Evolutionary conservation across 768 basidiomycete genomes (phyloP), one percentile per base, ranked within the genome.

Genomic region (Kwoniella sp.): DNA sequence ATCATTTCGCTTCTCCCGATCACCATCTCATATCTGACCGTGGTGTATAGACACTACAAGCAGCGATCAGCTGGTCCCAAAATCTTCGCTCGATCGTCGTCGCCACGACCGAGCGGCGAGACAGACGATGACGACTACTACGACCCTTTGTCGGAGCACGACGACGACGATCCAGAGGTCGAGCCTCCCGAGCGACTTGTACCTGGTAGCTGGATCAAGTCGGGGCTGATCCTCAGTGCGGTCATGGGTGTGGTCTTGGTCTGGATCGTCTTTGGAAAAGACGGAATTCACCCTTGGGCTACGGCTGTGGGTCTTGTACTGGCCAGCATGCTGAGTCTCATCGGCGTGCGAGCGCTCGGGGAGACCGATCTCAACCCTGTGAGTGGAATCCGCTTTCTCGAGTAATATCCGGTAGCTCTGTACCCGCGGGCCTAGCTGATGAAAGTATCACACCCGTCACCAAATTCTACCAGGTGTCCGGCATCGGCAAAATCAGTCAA

Each of bases 231-330:
- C 0, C 79, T 72, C 23, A 91, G 90, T 73, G 84, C 90, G 22
- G 69, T 85, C 13, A 60, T 86, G 20, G 93, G 95, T 13, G 91
- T 90, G 1, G 63, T 88, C 12, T 82, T 95, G 22, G 91, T 98
- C 0, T 93, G 92, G 90, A 54, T 86, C 2, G 88, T 97, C 13
- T 98, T 98, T 76, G 93, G 94, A 1, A 80, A 87, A 64, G 89
- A 95, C 63, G 93, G 92, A 2, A 96, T 97, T 78, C 90, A 89
- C 72, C 91, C 93, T 31, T 97, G 94, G 94, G 95, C 95, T 2
- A 96, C 92, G 0, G 76, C 93, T 26, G 82, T 94, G 37, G 92
- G 92, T 13, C 91, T 93, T 71, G 81, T 87, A 2, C 83, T 94
- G 66, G 94, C 93, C 20, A 88, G 89, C 60, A 81, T 94, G 73